Evolutionary conservation across 306 rosid genomes (phyloP).

Genomic region (Vigna reflexopilosa): DNA sequence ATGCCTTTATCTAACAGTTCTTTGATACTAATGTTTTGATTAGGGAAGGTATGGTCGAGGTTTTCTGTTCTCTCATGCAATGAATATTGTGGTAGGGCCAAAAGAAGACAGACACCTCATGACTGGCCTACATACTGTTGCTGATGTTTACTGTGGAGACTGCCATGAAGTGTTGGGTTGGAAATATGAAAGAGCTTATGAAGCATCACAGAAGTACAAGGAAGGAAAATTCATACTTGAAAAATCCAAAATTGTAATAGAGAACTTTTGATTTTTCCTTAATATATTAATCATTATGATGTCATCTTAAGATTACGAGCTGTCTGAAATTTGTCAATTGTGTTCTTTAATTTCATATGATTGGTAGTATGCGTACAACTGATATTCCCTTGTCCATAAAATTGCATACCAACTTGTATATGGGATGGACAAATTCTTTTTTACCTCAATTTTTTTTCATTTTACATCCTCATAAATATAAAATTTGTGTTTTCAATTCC

Average conservation of each 20-base stretch:
- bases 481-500: too few species aligned
- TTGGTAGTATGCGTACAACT: slow-evolving; percentile 40
- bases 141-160: slow-evolving; percentile 72
- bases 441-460: too few species aligned
- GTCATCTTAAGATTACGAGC: slow-evolving; percentile 46
- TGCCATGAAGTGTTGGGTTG: slow-evolving; percentile 83
- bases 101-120: slow-evolving; percentile 78
- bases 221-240: slow-evolving; percentile 89
- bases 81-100: slow-evolving; percentile 72
- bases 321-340: slow-evolving; percentile 48
- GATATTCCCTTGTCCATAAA: slow-evolving; percentile 41
- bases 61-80: slow-evolving; percentile 82
- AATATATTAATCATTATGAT: slow-evolving; percentile 42
- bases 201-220: slow-evolving; percentile 84
- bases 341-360: slow-evolving; percentile 41
- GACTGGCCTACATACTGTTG: slow-evolving; percentile 89
- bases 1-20: slow-evolving; percentile 16
- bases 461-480: too few species aligned
- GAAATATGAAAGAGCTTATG: slow-evolving; percentile 83
- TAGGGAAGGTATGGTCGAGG: slow-evolving; percentile 90
- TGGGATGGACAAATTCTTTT: too few species aligned
- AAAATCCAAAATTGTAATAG: slow-evolving; percentile 76
- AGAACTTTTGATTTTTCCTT: slow-evolving; percentile 35
- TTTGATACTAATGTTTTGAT: slow-evolving; percentile 30
- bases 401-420: not conserved